Evolutionary conservation across 306 rosid genomes (phyloP), one percentile per base, ranked within the genome.

Genomic region (Mimosa bimucronata): DNA sequence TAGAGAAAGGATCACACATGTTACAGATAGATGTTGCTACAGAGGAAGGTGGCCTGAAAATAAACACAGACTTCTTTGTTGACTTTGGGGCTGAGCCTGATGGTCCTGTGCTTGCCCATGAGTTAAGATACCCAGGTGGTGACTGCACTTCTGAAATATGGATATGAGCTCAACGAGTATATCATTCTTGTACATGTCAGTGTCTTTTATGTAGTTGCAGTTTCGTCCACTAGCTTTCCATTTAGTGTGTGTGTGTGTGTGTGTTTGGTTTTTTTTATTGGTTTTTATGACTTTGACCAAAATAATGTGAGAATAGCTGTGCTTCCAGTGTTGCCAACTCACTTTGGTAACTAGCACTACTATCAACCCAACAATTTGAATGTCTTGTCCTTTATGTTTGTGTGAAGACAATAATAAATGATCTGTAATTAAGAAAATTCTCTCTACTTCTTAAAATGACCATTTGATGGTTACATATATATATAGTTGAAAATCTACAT

Each of bases 61-160:
- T 92, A 30, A 95, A 95, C 83, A 90, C 94, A 0, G 87, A 87
- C 75, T 92, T 95, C 80, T 95, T 95, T 25, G 92, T 95, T 26
- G 98, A 95, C 89, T 95, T 95, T 58, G 97, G 93, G 68, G 83
- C 86, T 73, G 98, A 95, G 83, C 96, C 98, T 52, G 86, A 86
- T 73, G 98, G 98, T 57, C 98, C 98, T 77, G 85, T 97, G 30
- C 94, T 95, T 66, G 98, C 98, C 25, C 98, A 95, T 83, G 98
- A 95, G 87, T 91, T 91, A 95, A 86, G 98, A 85, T 92, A 91
- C 58, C 98, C 97, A 41, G 98, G 98, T 76, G 98, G 98, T 23
- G 98, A 95, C 77, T 95, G 98, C 91, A 94, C 98, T 76, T 94
- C 94, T 2, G 97, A 92, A 79, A 94, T 91, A 31, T 94, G 98